Evolutionary conservation across 202 grass and related monocot species (phyloP).

Genomic region (Saccharum hybrid): DNA sequence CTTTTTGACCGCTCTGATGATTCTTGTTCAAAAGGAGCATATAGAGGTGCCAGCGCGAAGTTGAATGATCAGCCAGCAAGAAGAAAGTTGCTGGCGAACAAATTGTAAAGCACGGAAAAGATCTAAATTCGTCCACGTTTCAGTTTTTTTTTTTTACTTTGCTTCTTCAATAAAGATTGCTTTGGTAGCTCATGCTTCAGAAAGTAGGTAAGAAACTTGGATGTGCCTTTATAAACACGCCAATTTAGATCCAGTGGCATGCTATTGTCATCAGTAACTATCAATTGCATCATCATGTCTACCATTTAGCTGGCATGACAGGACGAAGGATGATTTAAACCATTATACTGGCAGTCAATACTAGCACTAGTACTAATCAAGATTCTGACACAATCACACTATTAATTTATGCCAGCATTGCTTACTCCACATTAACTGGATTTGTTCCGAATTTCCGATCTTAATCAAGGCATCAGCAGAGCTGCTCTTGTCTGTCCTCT

Average conservation of each 20-base stretch:
- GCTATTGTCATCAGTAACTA: constrained; percentile 6
- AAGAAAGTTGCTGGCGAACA: constrained; percentile 32
- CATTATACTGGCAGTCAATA: not conserved
- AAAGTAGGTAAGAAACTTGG: constrained; percentile 38
- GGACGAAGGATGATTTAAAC: not conserved
- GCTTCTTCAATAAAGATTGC: constrained; percentile 21
- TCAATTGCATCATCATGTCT: constrained; percentile 25
- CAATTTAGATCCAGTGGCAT: constrained; percentile 19
- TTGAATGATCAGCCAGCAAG: constrained; percentile 38
- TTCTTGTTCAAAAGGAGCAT: constrained; percentile 58
- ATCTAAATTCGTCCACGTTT: constrained; percentile 14
- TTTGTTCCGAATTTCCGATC: not conserved
- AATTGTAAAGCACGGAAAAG: constrained; percentile 34
- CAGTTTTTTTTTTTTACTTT: constrained; percentile 22
- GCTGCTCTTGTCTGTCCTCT: not conserved
- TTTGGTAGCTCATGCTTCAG: constrained; percentile 37
- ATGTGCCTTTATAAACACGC: not conserved
- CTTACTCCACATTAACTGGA: not conserved
- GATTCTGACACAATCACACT: not conserved
- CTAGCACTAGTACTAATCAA: not conserved
- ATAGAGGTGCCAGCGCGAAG: not conserved
- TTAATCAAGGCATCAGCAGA: not conserved
- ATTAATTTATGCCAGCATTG: not conserved
- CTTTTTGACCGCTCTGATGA: constrained; percentile 51
- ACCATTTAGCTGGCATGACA: not conserved